These are phyloP conservation scores for Chaetomium sp. DNA, from an alignment of 2,329 filamentous ascomycete species.

Conservation along the genomic window DNA sequence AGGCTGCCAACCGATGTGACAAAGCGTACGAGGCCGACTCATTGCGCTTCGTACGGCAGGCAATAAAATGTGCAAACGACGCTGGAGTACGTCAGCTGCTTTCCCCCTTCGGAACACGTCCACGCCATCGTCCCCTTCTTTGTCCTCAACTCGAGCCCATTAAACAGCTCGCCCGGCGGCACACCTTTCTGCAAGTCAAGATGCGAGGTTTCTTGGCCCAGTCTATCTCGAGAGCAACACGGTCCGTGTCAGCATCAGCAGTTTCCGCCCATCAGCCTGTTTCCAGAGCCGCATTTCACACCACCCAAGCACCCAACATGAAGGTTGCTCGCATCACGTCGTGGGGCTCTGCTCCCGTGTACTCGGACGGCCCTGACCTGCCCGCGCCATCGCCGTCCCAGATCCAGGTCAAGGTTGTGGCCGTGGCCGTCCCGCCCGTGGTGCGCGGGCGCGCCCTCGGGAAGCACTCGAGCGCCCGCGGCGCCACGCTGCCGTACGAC, in stretches of 20 bases:
- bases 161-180: conserved; percentile 9
- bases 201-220: conserved; percentile 14
- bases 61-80: conserved; percentile 8
- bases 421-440: conserved; percentile 18
- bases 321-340: conserved; percentile 20
- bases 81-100: conserved; percentile 3
- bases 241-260: conserved; percentile 1
- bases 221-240: conserved; percentile 1
- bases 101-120: neutral
- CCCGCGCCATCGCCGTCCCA: conserved; percentile 21
- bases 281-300: conserved; percentile 14
- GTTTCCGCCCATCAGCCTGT: neutral
- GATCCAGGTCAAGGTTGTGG: conserved; percentile 21
- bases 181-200: conserved; percentile 14
- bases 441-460: conserved; percentile 22
- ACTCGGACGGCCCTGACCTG: conserved; percentile 13
- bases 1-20: neutral
- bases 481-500: conserved; percentile 16
- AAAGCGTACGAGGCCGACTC: neutral
- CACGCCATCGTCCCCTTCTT: neutral
- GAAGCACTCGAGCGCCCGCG: conserved; percentile 18
- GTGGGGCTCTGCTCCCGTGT: conserved; percentile 17
- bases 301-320: conserved; percentile 15
- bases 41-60: neutral
- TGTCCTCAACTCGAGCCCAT: neutral